Evolutionary conservation across 2,329 filamentous ascomycete species (phyloP), one percentile per base, ranked within the genome.

Genomic region (Orbilia javanica): DNA sequence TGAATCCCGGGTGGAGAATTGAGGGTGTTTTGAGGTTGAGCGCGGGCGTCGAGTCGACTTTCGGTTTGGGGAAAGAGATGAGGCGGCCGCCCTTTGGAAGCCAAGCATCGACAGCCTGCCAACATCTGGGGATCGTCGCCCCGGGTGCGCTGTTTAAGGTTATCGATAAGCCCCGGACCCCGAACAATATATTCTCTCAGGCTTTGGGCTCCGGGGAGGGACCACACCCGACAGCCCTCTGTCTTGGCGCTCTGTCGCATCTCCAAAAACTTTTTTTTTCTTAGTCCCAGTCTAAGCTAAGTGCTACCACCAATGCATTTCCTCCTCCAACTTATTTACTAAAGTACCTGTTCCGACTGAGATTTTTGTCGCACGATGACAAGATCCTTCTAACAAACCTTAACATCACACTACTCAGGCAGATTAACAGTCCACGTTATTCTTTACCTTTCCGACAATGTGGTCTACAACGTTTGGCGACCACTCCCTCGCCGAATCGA

Each of bases 211-310:
- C 55, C 11, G 55, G 55, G 55, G 4, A n/a, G 18, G 2, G 3
- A 42, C 6, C 11, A 25, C 25, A 39, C 36, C 2, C 7, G 11
- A 11, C 7, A 13, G 8, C 8, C 3, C 1, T 11, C 34, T 44
- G 66, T 46, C 73, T 77, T 77, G 73, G 73, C 73, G 10, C 42
- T 29, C 42, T 34, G 66, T 70, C 65, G 73, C 73, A 77, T 65
- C 64, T 52, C 65, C 44, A 65, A 77, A 77, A 70, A 62, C 39
- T 71, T 77, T 77, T 77, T n/a, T 77, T 77, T 70, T 70, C 39
- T 48, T 60, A 60, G 34, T 18, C 34, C n/a, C 3, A 27, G n/a
- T n/a, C n/a, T n/a, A n/a, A n/a, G n/a, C n/a, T n/a, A n/a, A n/a
- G 55, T 4, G 29, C 25, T 22, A n/a, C 4, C 39, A 2, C 27